Evolutionary conservation across 2,329 filamentous ascomycete species (phyloP), one percentile per base, ranked within the genome.

Genomic region (Monosporascus sp.): DNA sequence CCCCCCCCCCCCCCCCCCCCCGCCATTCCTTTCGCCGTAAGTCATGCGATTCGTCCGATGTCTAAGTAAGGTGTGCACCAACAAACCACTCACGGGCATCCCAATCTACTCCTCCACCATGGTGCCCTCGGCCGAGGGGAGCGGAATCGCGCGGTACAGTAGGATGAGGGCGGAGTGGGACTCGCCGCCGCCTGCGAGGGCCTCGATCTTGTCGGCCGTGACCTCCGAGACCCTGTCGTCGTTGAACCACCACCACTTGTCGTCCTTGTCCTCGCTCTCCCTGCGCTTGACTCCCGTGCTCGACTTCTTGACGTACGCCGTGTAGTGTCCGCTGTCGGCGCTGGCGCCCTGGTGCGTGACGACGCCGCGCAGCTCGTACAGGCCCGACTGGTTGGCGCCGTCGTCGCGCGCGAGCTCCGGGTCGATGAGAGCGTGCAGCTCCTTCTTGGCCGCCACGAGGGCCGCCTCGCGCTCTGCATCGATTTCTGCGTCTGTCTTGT

Each of bases 201-300:
- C 88, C 68, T 93, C 89, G 60, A 99, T 95, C 77, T 96, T 94
- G 64, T 97, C 93, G 26, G 84, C 78, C 17, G 90, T 85, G 27
- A 99, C 94, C 75, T 99, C 94, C 16, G 88, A 85, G 37, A 99
- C 94, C 76, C 91, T 95, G 68, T 99, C 93, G 65, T 99, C 94
- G 71, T 99, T 97, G 80, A 99, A 99, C 93, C 94, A 99, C 93
- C 94, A 99, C 94, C 94, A 99, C 65, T 91, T 96, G 62, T 89
- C 91, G 67, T 96, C 91, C 67, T 96, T 91, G 19, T 11, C 9
- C 40, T n/a, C 40, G 17, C 9, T 6, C 65, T 88, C 85, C 51
- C 82, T 84, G 64, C 84, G 78, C 76, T 91, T 89, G 60, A 89
- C 91, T 20, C 87, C 89, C 65, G 85, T 84, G 17, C 86, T 86